These are phyloP conservation scores for Coffea humblotiana DNA, from an alignment of 305 asterid species.

Conservation along the genomic window DNA sequence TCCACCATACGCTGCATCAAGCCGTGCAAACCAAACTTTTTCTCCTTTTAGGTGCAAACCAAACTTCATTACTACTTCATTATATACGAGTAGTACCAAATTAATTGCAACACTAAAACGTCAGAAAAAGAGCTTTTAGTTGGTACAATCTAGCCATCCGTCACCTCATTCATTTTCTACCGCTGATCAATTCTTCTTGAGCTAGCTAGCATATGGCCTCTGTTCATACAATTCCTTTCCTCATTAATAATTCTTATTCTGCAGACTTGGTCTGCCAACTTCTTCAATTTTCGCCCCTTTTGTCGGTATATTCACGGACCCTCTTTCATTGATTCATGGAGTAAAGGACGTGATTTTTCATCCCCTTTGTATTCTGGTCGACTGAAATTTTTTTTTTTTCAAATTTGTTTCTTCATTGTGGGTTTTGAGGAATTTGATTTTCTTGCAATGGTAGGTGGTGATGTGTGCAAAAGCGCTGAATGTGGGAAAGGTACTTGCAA, in stretches of 20 bases:
- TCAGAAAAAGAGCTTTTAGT: not conserved
- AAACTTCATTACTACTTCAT: not conserved
- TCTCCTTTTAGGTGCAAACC: too few relatives aligned
- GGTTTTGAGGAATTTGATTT: constrained; percentile 2
- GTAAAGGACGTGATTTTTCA: not conserved
- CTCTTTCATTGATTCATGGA: not conserved
- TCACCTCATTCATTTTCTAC: not conserved
- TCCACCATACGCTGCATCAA: not conserved
- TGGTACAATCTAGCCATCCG: not conserved
- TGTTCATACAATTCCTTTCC: constrained; percentile 24
- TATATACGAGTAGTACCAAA: not conserved
- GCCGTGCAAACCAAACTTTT: not conserved
- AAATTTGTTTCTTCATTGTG: not conserved
- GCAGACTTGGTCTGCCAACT: constrained; percentile 31
- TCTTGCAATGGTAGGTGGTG: constrained; percentile 38
- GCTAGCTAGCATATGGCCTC: constrained; percentile 40
- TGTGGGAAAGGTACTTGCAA: constrained; percentile 81
- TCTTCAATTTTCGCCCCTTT: constrained; percentile 38
- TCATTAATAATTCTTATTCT: constrained; percentile 30
- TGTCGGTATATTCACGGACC: constrained; percentile 37
- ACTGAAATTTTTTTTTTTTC: not conserved
- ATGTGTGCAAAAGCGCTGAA: constrained; percentile 45
- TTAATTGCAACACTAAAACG: not conserved
- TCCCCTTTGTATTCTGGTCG: not conserved
- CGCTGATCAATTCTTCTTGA: not conserved